These are phyloP conservation scores for Mycena leptocephala DNA, from an alignment of 768 basidiomycete species.

Conservation along the genomic window DNA sequence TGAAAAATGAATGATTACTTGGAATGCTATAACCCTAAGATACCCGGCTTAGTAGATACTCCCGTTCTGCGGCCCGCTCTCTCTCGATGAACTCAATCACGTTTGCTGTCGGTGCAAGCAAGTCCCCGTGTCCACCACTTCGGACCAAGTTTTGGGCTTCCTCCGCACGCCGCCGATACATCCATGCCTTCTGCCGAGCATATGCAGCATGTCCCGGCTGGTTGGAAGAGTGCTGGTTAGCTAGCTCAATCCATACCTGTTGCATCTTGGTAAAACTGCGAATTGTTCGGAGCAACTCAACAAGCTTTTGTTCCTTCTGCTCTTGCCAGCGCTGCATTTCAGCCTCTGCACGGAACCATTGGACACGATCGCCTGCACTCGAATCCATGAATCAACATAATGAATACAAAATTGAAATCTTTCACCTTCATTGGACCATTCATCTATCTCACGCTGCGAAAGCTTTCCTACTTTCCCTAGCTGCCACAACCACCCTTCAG, in stretches of 20 bases:
- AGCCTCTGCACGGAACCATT: too few relatives aligned
- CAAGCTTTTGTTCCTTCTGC: too few relatives aligned
- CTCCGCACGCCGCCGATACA: too few relatives aligned
- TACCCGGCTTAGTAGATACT: too few relatives aligned
- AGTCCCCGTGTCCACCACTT: too few relatives aligned
- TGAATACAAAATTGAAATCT: neutral
- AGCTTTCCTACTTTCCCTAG: neutral
- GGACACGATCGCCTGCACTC: constrained; percentile 41
- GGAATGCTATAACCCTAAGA: too few relatives aligned
- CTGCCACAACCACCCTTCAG: constrained; percentile 1
- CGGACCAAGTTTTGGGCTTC: too few relatives aligned
- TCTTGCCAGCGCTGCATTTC: too few relatives aligned
- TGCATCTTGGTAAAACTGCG: constrained; percentile 31
- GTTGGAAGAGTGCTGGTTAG: neutral
- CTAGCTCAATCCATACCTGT: constrained; percentile 23
- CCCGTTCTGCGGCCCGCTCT: too few relatives aligned
- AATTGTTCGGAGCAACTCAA: constrained; percentile 42
- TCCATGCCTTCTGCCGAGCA: neutral
- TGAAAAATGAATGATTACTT: too few relatives aligned
- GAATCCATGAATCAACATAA: neutral
- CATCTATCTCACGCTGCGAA: neutral
- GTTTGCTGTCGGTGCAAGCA: too few relatives aligned
- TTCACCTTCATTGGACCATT: constrained; percentile 1
- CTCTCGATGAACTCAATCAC: too few relatives aligned
- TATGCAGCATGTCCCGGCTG: neutral